Percentiles rank a stretch among this genome's conserved stretches.
These are phyloP conservation scores for Prasinococcaceae sp. DNA, from an alignment of 139 green algal genomes.

Conservation along the genomic window DNA sequence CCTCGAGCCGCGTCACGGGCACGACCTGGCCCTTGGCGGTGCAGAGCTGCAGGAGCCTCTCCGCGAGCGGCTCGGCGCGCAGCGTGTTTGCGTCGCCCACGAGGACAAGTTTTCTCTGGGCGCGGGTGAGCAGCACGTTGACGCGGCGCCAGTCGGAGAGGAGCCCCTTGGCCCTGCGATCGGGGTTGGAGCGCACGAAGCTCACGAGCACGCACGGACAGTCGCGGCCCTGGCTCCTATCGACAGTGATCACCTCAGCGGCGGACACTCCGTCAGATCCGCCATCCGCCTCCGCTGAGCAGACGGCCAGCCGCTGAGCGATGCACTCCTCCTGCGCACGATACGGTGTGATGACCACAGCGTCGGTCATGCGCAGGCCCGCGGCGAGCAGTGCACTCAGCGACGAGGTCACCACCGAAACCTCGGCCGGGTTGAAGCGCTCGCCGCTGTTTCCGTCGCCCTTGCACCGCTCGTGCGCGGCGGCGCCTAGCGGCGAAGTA, in stretches of 20 bases:
- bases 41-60: too few relatives aligned
- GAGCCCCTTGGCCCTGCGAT: slow-evolving; percentile 32
- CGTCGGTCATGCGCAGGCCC: slow-evolving; percentile 26
- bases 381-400: slow-evolving; percentile 29
- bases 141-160: slow-evolving; percentile 71
- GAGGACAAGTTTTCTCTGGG: slow-evolving; percentile 48
- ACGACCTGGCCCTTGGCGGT: too few relatives aligned
- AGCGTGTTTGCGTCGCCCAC: too few relatives aligned
- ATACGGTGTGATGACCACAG: slow-evolving; percentile 78
- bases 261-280: neutral
- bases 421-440: slow-evolving; percentile 49
- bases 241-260: slow-evolving; percentile 70
- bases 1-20: too few relatives aligned
- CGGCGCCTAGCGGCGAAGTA: slow-evolving; percentile 29
- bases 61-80: too few relatives aligned
- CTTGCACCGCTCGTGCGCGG: neutral
- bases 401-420: slow-evolving; percentile 31
- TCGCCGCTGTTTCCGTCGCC: slow-evolving; percentile 18
- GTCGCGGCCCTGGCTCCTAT: slow-evolving; percentile 39
- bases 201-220: slow-evolving; percentile 22
- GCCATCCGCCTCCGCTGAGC: slow-evolving; percentile 31
- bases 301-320: neutral
- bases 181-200: slow-evolving; percentile 19
- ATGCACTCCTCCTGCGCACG: slow-evolving; percentile 41
- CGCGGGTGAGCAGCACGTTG: slow-evolving; percentile 85